phyloP scores from a whole-genome alignment of 345 rosid genomes.

The Reutealis trisperma region DNA sequence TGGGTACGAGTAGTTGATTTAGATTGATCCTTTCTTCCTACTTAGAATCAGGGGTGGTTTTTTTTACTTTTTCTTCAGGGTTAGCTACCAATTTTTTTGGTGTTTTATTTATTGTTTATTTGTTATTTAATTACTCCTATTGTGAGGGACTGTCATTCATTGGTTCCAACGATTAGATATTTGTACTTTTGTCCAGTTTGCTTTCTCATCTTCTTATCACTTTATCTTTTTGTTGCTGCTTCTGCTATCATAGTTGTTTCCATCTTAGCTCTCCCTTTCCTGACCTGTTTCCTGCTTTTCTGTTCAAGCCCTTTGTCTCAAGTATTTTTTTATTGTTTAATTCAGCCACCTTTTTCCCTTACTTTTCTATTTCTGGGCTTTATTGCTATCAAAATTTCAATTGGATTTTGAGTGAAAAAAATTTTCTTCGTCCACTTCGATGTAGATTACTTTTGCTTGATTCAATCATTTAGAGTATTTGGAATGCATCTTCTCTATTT shows the following conservation, averaged over 20 bases:
- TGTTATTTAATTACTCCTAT: not conserved
- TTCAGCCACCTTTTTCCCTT: not conserved
- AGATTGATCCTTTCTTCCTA: not conserved
- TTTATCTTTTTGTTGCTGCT: conserved; percentile 32
- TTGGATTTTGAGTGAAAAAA: not conserved
- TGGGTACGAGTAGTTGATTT: not conserved
- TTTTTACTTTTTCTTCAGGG: not conserved
- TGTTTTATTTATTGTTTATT: not conserved
- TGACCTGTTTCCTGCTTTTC: conserved; percentile 10
- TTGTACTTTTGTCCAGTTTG: conserved; percentile 23
- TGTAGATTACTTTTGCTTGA: not conserved
- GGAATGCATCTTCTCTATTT: not conserved
- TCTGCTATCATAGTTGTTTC: conserved; percentile 18
- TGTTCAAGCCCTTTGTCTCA: not conserved
- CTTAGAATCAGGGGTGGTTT: not conserved
- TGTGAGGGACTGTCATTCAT: not conserved
- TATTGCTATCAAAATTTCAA: not conserved
- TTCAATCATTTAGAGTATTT: not conserved
- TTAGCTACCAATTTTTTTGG: not conserved
- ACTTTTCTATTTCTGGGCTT: not conserved
- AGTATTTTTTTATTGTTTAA: not conserved
- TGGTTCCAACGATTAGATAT: conserved; percentile 6
- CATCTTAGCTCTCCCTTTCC: conserved; percentile 15
- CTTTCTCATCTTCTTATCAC: conserved; percentile 34
- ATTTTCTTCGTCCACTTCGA: not conserved